phyloP scores from a whole-genome alignment of 1,284 basidiomycete species.

The Hypsizygus ulmarius region DNA sequence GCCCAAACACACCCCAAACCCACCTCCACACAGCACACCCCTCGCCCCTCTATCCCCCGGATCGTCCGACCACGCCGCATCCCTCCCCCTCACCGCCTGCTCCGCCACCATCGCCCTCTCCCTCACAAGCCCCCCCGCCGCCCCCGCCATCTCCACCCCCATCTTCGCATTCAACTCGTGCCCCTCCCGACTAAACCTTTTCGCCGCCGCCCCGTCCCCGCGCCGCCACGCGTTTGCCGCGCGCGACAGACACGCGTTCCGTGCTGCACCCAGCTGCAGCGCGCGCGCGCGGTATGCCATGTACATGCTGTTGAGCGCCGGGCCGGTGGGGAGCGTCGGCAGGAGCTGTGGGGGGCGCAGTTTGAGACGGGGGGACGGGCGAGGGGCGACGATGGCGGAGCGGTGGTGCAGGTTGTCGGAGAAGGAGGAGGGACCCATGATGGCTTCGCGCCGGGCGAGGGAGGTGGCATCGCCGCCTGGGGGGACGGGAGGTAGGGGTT shows the following conservation, averaged over 20 bases:
- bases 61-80: conserved; percentile 80
- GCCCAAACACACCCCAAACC: conserved; percentile 84
- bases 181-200: conserved; percentile 90
- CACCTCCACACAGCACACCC: conserved; percentile 79
- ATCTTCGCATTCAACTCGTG: conserved; percentile 91
- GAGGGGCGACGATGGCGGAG: conserved; percentile 75
- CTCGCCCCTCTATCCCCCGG: conserved; percentile 72
- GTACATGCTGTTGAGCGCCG: conserved; percentile 77
- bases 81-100: conserved; percentile 68
- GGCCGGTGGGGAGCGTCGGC: conserved; percentile 86
- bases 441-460: conserved; percentile 49
- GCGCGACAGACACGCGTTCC: conserved; percentile 92
- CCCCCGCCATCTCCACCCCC: conserved; percentile 77
- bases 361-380: conserved; percentile 79
- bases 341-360: conserved; percentile 80
- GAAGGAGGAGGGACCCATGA: conserved; percentile 44
- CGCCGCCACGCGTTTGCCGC: conserved; percentile 94
- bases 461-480: conserved; percentile 33
- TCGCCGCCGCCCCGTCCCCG: conserved; percentile 93
- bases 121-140: conserved; percentile 76
- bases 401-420: conserved; percentile 61
- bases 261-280: conserved; percentile 86
- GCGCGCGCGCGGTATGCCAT: conserved; percentile 84
- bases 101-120: conserved; percentile 78
- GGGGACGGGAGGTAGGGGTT: conserved; percentile 31